Percentiles rank a stretch among this genome's conserved stretches.
phyloP scores from a whole-genome alignment of 1,139 yeast genomes.

The Yamadazyma epiphylla region DNA sequence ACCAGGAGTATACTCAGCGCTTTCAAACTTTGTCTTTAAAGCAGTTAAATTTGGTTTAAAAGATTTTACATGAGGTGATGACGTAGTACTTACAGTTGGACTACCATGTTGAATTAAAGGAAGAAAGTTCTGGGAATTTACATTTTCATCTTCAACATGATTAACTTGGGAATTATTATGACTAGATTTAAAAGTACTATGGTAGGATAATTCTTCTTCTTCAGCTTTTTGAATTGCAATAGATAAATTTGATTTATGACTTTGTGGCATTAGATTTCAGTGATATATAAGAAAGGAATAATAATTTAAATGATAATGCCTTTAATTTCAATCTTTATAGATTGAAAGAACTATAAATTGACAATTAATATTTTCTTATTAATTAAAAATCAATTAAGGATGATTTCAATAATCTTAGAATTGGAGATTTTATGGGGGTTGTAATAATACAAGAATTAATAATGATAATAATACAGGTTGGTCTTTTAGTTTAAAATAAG shows the following conservation, averaged over 20 bases:
- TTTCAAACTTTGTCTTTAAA: constrained; percentile 22
- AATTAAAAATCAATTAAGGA: too few species aligned
- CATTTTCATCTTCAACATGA: constrained; percentile 9
- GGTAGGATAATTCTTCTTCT: constrained; percentile 12
- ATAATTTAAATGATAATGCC: too few species aligned
- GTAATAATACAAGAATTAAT: too few species aligned
- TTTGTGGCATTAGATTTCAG: constrained; percentile 22
- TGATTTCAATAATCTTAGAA: too few species aligned
- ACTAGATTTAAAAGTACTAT: constrained; percentile 5
- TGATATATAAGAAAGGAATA: too few species aligned
- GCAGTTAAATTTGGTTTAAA: constrained; percentile 39
- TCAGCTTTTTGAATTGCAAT: constrained; percentile 47
- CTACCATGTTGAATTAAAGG: constrained; percentile 23
- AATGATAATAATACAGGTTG: too few species aligned
- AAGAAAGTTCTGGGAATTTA: constrained; percentile 14
- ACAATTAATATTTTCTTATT: too few species aligned
- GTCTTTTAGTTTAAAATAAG: too few species aligned
- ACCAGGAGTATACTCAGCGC: constrained; percentile 12
- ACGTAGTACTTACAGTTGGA: constrained; percentile 26
- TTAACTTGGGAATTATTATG: constrained; percentile 6
- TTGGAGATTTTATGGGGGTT: too few species aligned
- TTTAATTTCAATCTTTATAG: too few species aligned
- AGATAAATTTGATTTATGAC: constrained; percentile 40
- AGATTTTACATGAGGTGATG: constrained; percentile 20
- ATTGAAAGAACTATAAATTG: too few species aligned